Base-by-base conservation (phyloP, 176 grass and related monocot genomes). In the Melocanna baccifera region DNA sequence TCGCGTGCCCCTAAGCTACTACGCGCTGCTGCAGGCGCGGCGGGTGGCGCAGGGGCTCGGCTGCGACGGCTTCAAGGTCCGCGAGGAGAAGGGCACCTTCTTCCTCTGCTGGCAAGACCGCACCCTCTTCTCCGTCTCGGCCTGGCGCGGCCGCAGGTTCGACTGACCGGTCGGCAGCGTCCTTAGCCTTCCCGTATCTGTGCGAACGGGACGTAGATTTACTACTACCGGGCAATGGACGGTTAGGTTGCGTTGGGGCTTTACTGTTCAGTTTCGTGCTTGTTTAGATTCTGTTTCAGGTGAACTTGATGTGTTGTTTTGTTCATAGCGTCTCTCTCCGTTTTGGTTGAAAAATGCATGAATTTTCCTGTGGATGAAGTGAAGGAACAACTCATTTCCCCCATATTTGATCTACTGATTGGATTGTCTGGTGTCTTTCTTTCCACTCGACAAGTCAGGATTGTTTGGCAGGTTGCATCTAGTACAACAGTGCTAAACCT, bases 71-170 rank as follows among this genome's bases (percentile, higher is more conserved):
- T 99, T 94, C 86, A 93, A 86, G 59, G 86, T 99, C 22, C 83
- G 89, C 1, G 90, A 94, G 65, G 93, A 96, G 59, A 91, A 88
- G 72, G 93, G 81, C 0, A 78, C 84, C 32, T 89, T 96, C 89
- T 89, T 92, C 85, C 90, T 99, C 6, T 99, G 91, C 73, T 99
- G 97, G 97, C 97, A 99, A 30, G 90, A 94, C 36, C 89, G 93
- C 9, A 43, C 97, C 0, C 90, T 99, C 71, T 96, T 99, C 90
- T 90, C 93, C 43, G 88, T 99, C 34, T 96, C 97, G 15, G 75
- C 97, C 0, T 99, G 97, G 97, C 91, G 90, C 29, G 92, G 97
- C 67, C 90, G 84, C 55, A 75, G 88, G 18, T 99, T 84, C 61
- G 91, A 99, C 83, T 98, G 85, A 93, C 22, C 52, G 43, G 53